phyloP scores from a whole-genome alignment of 208 protist genomes.

The Angomonas ambiguus region DNA sequence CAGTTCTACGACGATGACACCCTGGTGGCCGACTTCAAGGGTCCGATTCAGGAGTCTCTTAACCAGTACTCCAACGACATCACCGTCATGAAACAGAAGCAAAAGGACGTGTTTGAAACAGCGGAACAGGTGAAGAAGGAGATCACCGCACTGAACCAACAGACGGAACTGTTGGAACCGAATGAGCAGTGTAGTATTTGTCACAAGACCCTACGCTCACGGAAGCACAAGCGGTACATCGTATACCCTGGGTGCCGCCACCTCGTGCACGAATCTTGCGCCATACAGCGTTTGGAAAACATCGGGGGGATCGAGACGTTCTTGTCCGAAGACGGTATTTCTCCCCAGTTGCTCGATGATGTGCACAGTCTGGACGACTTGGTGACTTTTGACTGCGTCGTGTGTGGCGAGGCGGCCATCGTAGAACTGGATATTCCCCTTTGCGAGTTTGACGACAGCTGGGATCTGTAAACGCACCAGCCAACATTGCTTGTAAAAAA shows the following conservation, averaged over 20 bases:
- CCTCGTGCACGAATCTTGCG: conserved; percentile 72
- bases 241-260: conserved; percentile 82
- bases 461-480: conserved; percentile 17
- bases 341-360: conserved; percentile 47
- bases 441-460: conserved; percentile 36
- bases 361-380: conserved; percentile 40
- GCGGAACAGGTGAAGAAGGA: conserved; percentile 89
- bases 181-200: conserved; percentile 89
- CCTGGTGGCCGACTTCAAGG: conserved; percentile 93
- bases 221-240: conserved; percentile 45
- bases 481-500: conserved; percentile 9
- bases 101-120: conserved; percentile 85
- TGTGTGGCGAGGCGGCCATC: conserved; percentile 73
- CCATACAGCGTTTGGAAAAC: conserved; percentile 30
- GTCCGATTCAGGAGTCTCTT: conserved; percentile 89
- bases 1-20: conserved; percentile 90
- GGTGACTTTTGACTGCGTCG: conserved; percentile 65
- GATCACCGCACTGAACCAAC: conserved; percentile 66
- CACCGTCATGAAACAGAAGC: conserved; percentile 67
- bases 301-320: conserved; percentile 72
- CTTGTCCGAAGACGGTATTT: conserved; percentile 54
- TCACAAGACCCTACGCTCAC: conserved; percentile 28
- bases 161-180: conserved; percentile 83
- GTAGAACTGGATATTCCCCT: conserved; percentile 63
- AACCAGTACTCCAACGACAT: conserved; percentile 89